These are phyloP conservation scores for Penicillium cosmopolitanum DNA, from an alignment of 495 filamentous ascomycete species.

Conservation along the genomic window DNA sequence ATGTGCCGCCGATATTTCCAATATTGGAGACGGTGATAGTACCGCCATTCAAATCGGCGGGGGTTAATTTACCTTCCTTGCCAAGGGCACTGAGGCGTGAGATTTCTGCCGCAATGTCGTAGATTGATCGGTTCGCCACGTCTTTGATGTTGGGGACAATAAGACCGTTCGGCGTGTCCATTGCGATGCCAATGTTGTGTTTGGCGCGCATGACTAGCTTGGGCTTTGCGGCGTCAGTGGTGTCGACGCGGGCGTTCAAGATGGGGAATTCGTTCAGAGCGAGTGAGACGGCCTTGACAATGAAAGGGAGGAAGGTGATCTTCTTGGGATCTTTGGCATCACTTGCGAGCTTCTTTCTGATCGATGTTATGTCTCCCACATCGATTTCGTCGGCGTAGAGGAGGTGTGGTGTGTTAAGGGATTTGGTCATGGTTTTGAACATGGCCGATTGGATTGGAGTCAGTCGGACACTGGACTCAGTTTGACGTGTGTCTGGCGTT, in stretches of 20 bases:
- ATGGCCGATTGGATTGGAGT: conserved; percentile 85
- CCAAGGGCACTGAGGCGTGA: conserved; percentile 72
- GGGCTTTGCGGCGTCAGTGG: conserved; percentile 59
- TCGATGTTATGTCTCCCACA: conserved; percentile 67
- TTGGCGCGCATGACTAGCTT: conserved; percentile 73
- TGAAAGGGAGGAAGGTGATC: conserved; percentile 88
- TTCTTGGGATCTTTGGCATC: conserved; percentile 56
- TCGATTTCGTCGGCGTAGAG: conserved; percentile 87
- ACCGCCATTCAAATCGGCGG: conserved; percentile 78
- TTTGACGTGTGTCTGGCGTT: conserved; percentile 48
- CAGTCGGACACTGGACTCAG: conserved; percentile 67
- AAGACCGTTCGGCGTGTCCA: conserved; percentile 89
- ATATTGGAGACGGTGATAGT: conserved; percentile 98
- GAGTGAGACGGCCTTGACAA: conserved; percentile 91
- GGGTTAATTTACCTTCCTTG: conserved; percentile 69
- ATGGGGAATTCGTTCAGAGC: conserved; percentile 79
- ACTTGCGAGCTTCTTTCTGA: conserved; percentile 64
- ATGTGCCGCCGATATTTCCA: conserved; percentile 93
- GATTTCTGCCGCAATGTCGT: conserved; percentile 77
- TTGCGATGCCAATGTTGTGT: conserved; percentile 95
- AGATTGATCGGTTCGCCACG: conserved; percentile 72
- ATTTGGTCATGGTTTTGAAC: conserved; percentile 98
- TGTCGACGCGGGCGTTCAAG: conserved; percentile 83
- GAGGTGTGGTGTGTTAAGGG: conserved; percentile 89
- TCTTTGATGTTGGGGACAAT: conserved; percentile 94